Evolutionary conservation across 495 filamentous ascomycete species (phyloP), one percentile per base, ranked within the genome.

Genomic region (Aspergillus nanangensis): DNA sequence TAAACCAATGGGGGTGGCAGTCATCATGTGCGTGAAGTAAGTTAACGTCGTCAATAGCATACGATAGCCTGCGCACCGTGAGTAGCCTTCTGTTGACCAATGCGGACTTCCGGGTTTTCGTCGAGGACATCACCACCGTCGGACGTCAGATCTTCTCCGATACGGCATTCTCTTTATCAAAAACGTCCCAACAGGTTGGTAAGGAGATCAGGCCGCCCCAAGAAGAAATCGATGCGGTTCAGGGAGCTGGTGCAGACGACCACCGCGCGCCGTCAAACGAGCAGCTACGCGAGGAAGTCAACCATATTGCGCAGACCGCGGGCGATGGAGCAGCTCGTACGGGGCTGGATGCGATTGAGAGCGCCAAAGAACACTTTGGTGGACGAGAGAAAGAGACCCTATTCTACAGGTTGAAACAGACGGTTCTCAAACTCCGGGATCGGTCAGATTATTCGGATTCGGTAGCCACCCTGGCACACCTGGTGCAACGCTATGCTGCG

Each of bases 61-160:
- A 90, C 62, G 75, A 83, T 54, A 95, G 90, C 56, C 66, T 95
- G 33, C 85, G 82, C 39, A 95, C 88, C 0, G 83, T 97, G 7
- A 86, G 88, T 8, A 84, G 79, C 38, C 74, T 97, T 5, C 78
- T 96, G 1, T 68, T 97, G 18, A 90, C 86, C 13, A 97, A 97
- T 60, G 80, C 86, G 3, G 90, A 96, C 55, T 96, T 97, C 62
- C 81, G 91, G 15, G 67, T 88, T 13, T 91, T 97, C 53, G 76
- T 95, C 21, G 77, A 82, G n/a, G 92, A 97, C 55, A 64, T 95
- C 22, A 81, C 81, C 32, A 79, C 82, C 0, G 77, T 97, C 45
- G 86, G 82, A 9, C 80, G 88, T 8, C 86, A 95, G 60, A 82
- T 97, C 20, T 92, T 97, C 57, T 79, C 80, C 45, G 91, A 96